Evolutionary conservation across 805 yeast genomes (phyloP).

Genomic region (Hanseniaspora thailandica): DNA sequence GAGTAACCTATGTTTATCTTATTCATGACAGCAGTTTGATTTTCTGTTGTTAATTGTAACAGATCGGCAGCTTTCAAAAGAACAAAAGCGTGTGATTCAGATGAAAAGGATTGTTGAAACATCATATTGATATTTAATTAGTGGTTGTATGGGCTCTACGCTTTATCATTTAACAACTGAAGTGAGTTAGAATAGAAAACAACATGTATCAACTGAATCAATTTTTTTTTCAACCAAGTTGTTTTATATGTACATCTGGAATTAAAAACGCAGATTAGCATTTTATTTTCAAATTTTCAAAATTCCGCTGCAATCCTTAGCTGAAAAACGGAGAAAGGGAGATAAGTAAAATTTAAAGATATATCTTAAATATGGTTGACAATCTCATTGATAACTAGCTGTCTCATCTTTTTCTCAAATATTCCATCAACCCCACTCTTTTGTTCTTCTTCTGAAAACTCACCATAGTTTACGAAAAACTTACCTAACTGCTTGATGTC

Average conservation of each 20-base stretch:
- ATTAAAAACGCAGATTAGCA: too few species aligned
- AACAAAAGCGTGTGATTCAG: conserved; percentile 21
- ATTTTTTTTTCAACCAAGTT: neutral
- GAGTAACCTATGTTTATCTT: conserved; percentile 43
- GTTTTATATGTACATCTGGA: neutral
- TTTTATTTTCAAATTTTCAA: neutral
- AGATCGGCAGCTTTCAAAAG: conserved; percentile 25
- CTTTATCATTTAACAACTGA: too few species aligned
- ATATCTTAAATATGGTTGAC: neutral
- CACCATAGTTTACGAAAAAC: conserved; percentile 2
- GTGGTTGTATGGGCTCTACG: too few species aligned
- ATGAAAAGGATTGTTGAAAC: neutral
- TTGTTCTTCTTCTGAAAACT: neutral
- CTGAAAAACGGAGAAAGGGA: too few species aligned
- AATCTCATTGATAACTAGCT: neutral
- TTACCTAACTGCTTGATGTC: conserved; percentile 3
- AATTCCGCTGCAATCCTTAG: neutral
- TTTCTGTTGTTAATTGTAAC: conserved; percentile 20
- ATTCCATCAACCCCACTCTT: neutral
- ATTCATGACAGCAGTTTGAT: conserved; percentile 22
- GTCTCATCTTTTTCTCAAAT: neutral
- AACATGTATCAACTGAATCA: too few species aligned
- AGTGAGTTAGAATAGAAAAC: too few species aligned
- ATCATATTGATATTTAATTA: neutral
- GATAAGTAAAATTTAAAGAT: too few species aligned